A percentile compares a stretch with the other conserved stretches of the same genome.
Evolutionary conservation across 1,284 basidiomycete genomes (phyloP).

Genomic region (Austroboletus novae-zelandiae): DNA sequence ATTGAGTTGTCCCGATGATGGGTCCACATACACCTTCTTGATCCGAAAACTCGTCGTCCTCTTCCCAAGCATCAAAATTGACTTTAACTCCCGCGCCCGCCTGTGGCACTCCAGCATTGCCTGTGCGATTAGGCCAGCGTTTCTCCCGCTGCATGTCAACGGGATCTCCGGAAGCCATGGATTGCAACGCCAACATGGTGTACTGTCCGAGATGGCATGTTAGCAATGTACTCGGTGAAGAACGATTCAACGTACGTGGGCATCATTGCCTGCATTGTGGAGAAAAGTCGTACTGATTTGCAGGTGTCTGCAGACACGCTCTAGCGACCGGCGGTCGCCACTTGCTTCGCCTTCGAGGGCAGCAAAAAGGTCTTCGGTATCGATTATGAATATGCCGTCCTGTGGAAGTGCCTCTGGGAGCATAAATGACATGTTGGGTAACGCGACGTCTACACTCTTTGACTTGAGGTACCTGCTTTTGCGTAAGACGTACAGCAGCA

Average conservation of each 20-base stretch:
- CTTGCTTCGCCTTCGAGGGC: conserved; percentile 61
- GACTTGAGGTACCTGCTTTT: conserved; percentile 51
- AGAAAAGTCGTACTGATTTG: conserved; percentile 53
- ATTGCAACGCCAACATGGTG: conserved; percentile 58
- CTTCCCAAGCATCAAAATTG: conserved; percentile 55
- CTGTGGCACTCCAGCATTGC: conserved; percentile 18
- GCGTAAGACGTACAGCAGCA: not conserved
- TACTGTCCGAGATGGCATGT: conserved; percentile 43
- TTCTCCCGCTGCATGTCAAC: conserved; percentile 70
- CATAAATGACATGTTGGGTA: conserved; percentile 51
- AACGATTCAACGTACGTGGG: conserved; percentile 51
- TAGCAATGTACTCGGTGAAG: not conserved
- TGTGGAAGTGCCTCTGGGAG: conserved; percentile 55
- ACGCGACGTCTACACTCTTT: conserved; percentile 45
- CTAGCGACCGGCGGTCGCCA: conserved; percentile 52
- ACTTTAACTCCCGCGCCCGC: conserved; percentile 48
- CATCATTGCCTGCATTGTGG: conserved; percentile 87
- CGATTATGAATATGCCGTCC: conserved; percentile 61
- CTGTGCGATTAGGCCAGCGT: conserved; percentile 66
- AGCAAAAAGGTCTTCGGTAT: conserved; percentile 71
- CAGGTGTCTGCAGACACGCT: conserved; percentile 59
- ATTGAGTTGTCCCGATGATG: conserved; percentile 10
- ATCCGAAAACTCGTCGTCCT: conserved; percentile 59
- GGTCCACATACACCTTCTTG: conserved; percentile 48
- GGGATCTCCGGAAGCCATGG: conserved; percentile 69